A percentile compares a stretch with the other conserved stretches of the same genome.
These are phyloP conservation scores for Xerocomus nothofagi DNA, from an alignment of 1,284 basidiomycete species.

Conservation along the genomic window DNA sequence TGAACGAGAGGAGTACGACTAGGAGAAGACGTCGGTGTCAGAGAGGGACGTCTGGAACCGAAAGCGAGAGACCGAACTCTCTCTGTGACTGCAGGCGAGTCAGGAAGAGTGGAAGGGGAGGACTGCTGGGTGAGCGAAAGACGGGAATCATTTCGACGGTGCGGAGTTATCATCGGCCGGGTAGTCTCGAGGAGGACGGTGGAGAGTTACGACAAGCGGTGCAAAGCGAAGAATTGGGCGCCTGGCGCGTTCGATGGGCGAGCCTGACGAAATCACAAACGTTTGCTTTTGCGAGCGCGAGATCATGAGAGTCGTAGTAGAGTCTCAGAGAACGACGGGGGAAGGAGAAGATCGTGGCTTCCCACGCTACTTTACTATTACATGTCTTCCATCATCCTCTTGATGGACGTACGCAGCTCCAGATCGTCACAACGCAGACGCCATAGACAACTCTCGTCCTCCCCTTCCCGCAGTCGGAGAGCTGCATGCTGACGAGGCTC, in stretches of 20 bases:
- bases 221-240: conserved; percentile 58
- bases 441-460: conserved; percentile 75
- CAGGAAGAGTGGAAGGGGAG: conserved; percentile 48
- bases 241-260: conserved; percentile 36
- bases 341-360: conserved; percentile 13
- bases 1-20: conserved; percentile 56
- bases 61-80: conserved; percentile 53
- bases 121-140: conserved; percentile 63
- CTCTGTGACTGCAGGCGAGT: conserved; percentile 42
- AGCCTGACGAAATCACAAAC: conserved; percentile 21
- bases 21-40: conserved; percentile 36
- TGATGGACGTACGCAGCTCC: conserved; percentile 40
- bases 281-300: conserved; percentile 34
- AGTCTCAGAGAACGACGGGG: conserved; percentile 11
- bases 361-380: conserved; percentile 17
- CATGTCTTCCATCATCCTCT: conserved; percentile 37
- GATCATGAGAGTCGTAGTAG: conserved; percentile 37
- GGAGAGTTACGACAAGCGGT: conserved; percentile 60
- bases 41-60: conserved; percentile 52
- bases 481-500: conserved; percentile 34
- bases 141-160: conserved; percentile 55
- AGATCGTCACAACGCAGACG: conserved; percentile 56
- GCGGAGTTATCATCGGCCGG: no score
- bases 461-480: conserved; percentile 59
- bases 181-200: conserved; percentile 79